phyloP scores from a whole-genome alignment of 1,284 basidiomycete species.

The Mycosarcoma mackinlayi region DNA sequence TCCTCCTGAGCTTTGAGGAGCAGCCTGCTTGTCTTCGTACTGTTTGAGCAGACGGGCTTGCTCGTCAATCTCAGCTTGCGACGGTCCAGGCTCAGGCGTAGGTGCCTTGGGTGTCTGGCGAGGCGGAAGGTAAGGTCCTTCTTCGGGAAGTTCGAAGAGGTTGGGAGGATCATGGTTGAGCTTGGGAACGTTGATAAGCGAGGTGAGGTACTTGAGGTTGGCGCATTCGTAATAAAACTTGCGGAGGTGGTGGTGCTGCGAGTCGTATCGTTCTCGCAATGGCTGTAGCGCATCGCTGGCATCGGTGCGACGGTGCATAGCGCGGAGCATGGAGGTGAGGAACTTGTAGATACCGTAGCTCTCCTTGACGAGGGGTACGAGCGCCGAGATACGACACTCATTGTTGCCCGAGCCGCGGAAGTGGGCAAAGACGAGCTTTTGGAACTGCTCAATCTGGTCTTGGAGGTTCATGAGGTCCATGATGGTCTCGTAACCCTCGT shows the following conservation, averaged over 20 bases:
- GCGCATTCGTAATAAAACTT: constrained; percentile 68
- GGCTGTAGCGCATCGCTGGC: constrained; percentile 67
- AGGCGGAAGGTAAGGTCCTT: constrained; percentile 57
- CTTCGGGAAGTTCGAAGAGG: constrained; percentile 65
- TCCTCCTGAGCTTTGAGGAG: constrained; percentile 82
- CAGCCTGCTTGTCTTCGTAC: constrained; percentile 93
- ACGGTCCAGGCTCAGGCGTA: constrained; percentile 56
- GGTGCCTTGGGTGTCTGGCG: constrained; percentile 55
- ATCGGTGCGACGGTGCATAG: constrained; percentile 67
- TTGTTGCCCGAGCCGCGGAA: constrained; percentile 64
- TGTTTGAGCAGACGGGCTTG: constrained; percentile 95
- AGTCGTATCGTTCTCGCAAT: constrained; percentile 64
- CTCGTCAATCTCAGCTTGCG: constrained; percentile 80
- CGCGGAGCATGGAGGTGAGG: constrained; percentile 67
- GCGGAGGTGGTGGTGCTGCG: constrained; percentile 65
- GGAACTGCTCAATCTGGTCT: constrained; percentile 67
- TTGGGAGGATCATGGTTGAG: constrained; percentile 68
- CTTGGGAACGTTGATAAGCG: constrained; percentile 68
- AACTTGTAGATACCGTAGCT: constrained; percentile 69
- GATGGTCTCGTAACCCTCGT: constrained; percentile 68
- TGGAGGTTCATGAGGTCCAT: constrained; percentile 68
- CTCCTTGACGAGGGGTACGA: constrained; percentile 68
- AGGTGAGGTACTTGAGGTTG: constrained; percentile 67
- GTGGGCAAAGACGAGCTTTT: constrained; percentile 67
- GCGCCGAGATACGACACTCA: constrained; percentile 67